Conservation (phyloP, 495 filamentous ascomycete genomes). For the Saxophila tyrrhenica region DNA sequence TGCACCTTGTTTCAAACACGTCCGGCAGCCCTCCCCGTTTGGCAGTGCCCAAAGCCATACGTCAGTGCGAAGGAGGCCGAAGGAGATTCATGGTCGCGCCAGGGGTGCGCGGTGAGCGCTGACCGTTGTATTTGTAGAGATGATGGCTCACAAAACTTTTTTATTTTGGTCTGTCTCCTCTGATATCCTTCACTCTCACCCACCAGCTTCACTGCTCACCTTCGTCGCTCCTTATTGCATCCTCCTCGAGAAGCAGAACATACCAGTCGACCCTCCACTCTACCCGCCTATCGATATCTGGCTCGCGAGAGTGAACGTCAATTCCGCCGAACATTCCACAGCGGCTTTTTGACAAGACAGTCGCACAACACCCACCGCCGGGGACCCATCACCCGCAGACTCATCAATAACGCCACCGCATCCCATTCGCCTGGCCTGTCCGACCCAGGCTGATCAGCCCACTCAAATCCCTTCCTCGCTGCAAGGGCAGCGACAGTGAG, state of each 20-base stretch:
- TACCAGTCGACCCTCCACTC: background rate
- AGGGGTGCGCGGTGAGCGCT: background rate
- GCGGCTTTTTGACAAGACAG: conserved; percentile 1
- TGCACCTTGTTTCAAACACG: background rate
- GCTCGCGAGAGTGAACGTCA: background rate
- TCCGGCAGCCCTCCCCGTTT: background rate
- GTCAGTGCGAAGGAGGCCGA: conserved; percentile 1
- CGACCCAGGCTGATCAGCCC: background rate
- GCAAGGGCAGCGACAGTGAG: conserved; percentile 4
- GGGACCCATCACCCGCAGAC: background rate
- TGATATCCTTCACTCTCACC: no score
- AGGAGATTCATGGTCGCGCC: background rate
- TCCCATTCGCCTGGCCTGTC: background rate
- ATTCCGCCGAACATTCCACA: background rate
- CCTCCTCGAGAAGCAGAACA: background rate
- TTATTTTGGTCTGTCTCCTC: no score
- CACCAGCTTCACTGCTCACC: background rate
- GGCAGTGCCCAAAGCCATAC: conserved; percentile 1
- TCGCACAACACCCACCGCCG: background rate
- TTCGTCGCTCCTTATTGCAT: background rate
- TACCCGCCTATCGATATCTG: background rate
- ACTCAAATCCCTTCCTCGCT: background rate
- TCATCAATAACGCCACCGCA: background rate
- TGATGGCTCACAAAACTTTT: background rate
- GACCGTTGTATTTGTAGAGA: background rate